Conservation (phyloP, 106 monocot species). For the Dioscorea alata region DNA sequence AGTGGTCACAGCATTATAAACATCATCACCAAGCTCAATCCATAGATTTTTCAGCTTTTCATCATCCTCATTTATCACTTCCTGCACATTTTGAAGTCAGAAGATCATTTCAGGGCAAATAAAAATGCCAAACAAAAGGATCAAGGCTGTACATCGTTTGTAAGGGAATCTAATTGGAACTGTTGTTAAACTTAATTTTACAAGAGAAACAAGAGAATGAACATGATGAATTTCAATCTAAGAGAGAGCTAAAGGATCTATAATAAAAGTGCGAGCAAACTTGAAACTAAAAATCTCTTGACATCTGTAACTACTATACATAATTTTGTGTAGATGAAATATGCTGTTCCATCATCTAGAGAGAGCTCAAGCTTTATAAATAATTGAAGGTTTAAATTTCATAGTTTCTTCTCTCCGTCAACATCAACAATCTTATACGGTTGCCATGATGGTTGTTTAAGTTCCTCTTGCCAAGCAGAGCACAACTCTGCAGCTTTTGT, state of each 20-base stretch:
- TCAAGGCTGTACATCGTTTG: no score
- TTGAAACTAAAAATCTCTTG: no score
- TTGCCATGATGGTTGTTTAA: conserved; percentile 70
- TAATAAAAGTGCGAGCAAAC: no score
- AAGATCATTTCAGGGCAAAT: no score
- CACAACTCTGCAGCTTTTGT: conserved; percentile 41
- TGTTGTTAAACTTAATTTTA: no score
- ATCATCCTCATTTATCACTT: conserved; percentile 68
- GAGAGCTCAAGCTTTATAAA: no score
- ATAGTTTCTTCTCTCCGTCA: conserved; percentile 30
- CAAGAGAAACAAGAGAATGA: no score
- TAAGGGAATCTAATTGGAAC: no score
- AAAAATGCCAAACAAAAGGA: no score
- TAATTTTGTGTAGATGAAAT: no score
- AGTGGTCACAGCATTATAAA: conserved; percentile 51
- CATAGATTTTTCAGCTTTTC: conserved; percentile 37
- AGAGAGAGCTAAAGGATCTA: background rate
- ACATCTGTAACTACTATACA: no score
- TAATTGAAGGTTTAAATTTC: background rate
- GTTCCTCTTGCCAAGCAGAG: conserved; percentile 48
- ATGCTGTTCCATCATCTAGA: no score
- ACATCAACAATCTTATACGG: conserved; percentile 45
- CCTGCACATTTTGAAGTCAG: conserved; percentile 29
- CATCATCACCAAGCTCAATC: conserved; percentile 63
- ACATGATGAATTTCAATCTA: background rate